Base-by-base conservation (phyloP, 179 eudicot genomes). In the Amaranthus tricolor region DNA sequence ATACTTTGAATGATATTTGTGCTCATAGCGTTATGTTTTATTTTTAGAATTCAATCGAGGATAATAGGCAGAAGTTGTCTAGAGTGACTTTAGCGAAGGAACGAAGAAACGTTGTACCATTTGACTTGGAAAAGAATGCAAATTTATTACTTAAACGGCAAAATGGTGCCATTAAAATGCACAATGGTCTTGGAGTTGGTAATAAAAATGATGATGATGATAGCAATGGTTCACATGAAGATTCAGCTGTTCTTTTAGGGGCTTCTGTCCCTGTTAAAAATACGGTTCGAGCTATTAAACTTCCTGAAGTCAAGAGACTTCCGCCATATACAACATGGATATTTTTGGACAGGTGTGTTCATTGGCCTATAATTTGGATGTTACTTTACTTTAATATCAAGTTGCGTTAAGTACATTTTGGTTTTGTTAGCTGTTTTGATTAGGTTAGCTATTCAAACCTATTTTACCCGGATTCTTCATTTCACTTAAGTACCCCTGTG, bases 241-340 rank as follows among this genome's bases (percentile, higher is more conserved):
- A 89, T 79, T 77, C 92, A 17, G 90, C 99, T 52, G 85, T 93
- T 70, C 96, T 96, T 85, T 76, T 96, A 66, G 98, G 99, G 79
- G 76, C 92, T 68, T 88, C 89, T 77, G 85, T 93, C 67, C 91
- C 94, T 71, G 88, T 85, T 24, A 96, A 91, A 83, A 89, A 86
- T 82, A 87, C 90, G 66, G 92, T 96, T 75, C 84, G 90, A 19
- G 97, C 98, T 40, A 88, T 87, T 68, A 93, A 77, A 82, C 92
- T 96, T 78, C 84, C 90, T 9, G 97, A 88, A 84, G 91, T 87
- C 73, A 85, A 89, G 80, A 86, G 76, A 81, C 73, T 96, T n/a
- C 97, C 99, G 12, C 92, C 98, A 62, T 96, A 93, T 82, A 96
- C 99, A 31, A 88, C 98, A 24, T 96, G 99, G 99, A 85, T 89